A percentile compares a stretch with the other conserved stretches of the same genome.
Evolutionary conservation across 1,139 yeast species (phyloP).

Genomic region (Lodderomyces jiufengensis): DNA sequence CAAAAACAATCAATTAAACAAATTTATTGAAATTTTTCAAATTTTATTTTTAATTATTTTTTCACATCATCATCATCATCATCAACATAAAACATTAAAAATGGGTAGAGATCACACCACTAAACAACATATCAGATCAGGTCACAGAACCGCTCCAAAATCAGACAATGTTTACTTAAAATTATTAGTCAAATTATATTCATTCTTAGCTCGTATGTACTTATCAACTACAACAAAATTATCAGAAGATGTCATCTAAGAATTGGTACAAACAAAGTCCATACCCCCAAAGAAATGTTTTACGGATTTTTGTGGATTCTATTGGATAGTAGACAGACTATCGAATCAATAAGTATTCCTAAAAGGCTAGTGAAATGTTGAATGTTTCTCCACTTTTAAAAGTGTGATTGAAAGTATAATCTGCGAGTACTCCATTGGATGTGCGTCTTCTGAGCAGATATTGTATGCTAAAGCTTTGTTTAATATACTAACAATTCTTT

Average conservation of each 20-base stretch:
- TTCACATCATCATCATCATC: background rate
- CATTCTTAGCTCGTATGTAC: constrained; percentile 98
- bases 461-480: constrained; percentile 17
- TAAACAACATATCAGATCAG: constrained; percentile 93
- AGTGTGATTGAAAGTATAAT: constrained; percentile 19
- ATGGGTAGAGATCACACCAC: constrained; percentile 99
- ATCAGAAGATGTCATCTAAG: constrained; percentile 7
- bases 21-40: background rate
- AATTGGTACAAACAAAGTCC: background rate
- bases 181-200: constrained; percentile 94
- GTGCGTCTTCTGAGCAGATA: constrained; percentile 63
- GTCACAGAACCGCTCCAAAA: constrained; percentile 99
- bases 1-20: no score
- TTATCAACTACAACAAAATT: background rate
- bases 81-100: constrained; percentile 12
- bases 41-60: background rate
- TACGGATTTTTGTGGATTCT: no score
- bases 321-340: constrained; percentile 14
- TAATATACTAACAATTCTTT: constrained; percentile 39
- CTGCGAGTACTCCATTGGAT: constrained; percentile 57
- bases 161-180: constrained; percentile 98
- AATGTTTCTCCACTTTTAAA: constrained; percentile 1
- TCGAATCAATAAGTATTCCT: constrained; percentile 7
- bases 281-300: background rate
- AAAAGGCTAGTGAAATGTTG: background rate